Percentiles rank a stretch among this genome's conserved stretches.
These are phyloP conservation scores for Mitragyna speciosa DNA, from an alignment of 257 asterid genomes.

Conservation along the genomic window DNA sequence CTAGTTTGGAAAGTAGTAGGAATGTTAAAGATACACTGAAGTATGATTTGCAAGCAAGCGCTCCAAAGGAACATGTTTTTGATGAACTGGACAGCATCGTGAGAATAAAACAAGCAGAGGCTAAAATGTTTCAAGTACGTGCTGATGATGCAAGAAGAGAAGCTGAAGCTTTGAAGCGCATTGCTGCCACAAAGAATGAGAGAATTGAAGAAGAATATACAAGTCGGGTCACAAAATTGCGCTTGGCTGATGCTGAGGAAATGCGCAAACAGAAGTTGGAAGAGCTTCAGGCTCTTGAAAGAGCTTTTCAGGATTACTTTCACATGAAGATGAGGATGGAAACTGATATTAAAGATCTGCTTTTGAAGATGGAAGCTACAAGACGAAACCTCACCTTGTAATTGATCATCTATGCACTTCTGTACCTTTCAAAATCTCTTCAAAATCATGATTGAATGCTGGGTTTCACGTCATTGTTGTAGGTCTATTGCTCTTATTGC, in stretches of 20 bases:
- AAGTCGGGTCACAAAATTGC: conserved; percentile 61
- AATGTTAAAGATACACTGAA: conserved; percentile 37
- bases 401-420: conserved; percentile 21
- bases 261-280: conserved; percentile 82
- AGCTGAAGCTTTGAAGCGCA: conserved; percentile 77
- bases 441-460: background rate
- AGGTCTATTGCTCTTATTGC: background rate
- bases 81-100: conserved; percentile 92
- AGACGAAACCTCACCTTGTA: conserved; percentile 65
- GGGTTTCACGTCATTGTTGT: background rate
- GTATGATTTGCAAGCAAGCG: conserved; percentile 40
- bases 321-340: conserved; percentile 92
- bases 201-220: conserved; percentile 75
- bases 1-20: conserved; percentile 41
- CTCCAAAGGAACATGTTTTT: conserved; percentile 54
- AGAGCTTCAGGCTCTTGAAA: conserved; percentile 70
- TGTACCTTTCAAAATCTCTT: background rate
- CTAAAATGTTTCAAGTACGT: conserved; percentile 84
- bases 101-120: conserved; percentile 87
- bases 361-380: conserved; percentile 87
- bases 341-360: conserved; percentile 75
- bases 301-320: conserved; percentile 74
- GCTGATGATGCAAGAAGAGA: conserved; percentile 94
- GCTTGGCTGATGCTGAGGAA: conserved; percentile 84
- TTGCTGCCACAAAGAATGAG: conserved; percentile 59